These are phyloP conservation scores for Saturnispora saitoi DNA, from an alignment of 805 yeast species.

Conservation along the genomic window DNA sequence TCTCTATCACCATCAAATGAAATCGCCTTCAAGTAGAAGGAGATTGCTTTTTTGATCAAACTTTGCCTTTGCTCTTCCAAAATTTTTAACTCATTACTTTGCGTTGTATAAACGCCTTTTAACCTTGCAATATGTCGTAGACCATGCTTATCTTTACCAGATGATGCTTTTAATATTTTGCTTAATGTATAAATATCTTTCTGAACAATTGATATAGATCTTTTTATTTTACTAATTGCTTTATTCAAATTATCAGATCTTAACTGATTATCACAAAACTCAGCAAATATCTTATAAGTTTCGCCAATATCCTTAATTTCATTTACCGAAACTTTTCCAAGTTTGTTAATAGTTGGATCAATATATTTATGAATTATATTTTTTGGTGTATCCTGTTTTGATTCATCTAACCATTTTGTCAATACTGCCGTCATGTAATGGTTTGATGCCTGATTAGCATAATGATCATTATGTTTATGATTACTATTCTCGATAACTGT, in stretches of 20 bases:
- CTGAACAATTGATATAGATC: slow-evolving; percentile 27
- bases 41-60: slow-evolving; percentile 42
- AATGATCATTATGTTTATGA: neutral
- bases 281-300: slow-evolving; percentile 54
- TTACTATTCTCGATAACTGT: slow-evolving; percentile 19
- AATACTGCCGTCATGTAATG: slow-evolving; percentile 28
- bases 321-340: slow-evolving; percentile 18
- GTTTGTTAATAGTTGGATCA: slow-evolving; percentile 31
- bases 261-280: slow-evolving; percentile 63
- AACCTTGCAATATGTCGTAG: slow-evolving; percentile 43
- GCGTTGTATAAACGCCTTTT: slow-evolving; percentile 40
- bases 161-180: slow-evolving; percentile 32
- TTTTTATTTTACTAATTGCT: slow-evolving; percentile 33
- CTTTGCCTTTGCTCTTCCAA: slow-evolving; percentile 31
- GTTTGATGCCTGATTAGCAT: neutral
- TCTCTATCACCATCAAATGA: slow-evolving; percentile 29
- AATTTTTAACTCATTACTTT: slow-evolving; percentile 36
- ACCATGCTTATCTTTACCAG: slow-evolving; percentile 39
- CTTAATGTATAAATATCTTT: slow-evolving; percentile 44
- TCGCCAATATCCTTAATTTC: slow-evolving; percentile 25
- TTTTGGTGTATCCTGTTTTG: slow-evolving; percentile 59
- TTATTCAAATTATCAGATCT: slow-evolving; percentile 36
- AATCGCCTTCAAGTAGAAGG: slow-evolving; percentile 51
- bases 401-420: slow-evolving; percentile 63
- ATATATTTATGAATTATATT: slow-evolving; percentile 52